phyloP scores from a whole-genome alignment of 1,139 yeast species.

The Saccharomyces hybrid region DNA sequence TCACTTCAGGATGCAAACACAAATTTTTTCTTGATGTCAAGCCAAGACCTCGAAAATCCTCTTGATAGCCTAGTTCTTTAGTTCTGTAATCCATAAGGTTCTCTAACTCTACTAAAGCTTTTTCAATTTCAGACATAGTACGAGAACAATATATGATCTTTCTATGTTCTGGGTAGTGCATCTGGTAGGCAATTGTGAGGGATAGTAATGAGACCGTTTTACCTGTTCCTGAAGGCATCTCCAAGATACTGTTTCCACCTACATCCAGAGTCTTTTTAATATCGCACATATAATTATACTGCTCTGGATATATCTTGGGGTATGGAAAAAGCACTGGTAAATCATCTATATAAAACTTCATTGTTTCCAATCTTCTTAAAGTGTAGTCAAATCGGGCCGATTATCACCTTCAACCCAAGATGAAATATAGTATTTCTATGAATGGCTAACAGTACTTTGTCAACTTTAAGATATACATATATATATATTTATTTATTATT shows the following conservation, averaged over 20 bases:
- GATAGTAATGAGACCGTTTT: constrained; percentile 89
- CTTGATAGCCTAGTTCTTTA: constrained; percentile 71
- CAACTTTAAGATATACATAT: background rate
- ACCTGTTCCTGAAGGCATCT: constrained; percentile 99
- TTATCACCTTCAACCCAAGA: background rate
- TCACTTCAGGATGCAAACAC: constrained; percentile 82
- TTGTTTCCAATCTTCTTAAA: constrained; percentile 7
- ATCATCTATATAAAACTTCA: constrained; percentile 79
- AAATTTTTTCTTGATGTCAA: constrained; percentile 88
- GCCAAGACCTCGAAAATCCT: constrained; percentile 89
- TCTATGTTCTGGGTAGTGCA: constrained; percentile 90
- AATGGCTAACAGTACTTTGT: background rate
- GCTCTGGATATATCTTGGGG: constrained; percentile 95
- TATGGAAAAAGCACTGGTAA: constrained; percentile 95
- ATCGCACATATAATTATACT: constrained; percentile 94
- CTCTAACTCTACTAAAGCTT: constrained; percentile 89
- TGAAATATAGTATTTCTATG: background rate
- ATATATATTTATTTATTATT: background rate
- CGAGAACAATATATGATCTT: constrained; percentile 96
- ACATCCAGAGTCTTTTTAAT: constrained; percentile 88
- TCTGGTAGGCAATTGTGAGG: constrained; percentile 87
- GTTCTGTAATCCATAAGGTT: constrained; percentile 81
- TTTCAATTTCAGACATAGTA: constrained; percentile 98
- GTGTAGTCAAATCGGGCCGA: background rate
- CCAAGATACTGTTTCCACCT: constrained; percentile 95